phyloP scores from a whole-genome alignment of 176 grass and related monocot genomes.

The Poa pratensis region DNA sequence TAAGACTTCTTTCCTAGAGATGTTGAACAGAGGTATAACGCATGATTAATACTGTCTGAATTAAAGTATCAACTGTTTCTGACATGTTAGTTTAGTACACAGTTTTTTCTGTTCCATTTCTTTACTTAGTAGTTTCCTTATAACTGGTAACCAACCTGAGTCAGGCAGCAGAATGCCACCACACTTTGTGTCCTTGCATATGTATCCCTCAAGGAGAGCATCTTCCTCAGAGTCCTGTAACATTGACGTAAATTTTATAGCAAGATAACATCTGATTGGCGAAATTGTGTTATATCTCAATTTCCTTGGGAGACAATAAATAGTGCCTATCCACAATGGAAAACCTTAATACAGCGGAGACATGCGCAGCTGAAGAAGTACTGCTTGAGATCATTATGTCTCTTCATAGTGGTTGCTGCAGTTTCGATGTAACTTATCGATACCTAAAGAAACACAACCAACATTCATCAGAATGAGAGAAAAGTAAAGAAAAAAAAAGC shows the following conservation, averaged over 20 bases:
- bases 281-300: conserved; percentile 5
- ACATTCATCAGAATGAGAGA: conserved; percentile 34
- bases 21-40: conserved; percentile 38
- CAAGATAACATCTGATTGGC: background rate
- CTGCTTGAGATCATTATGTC: conserved; percentile 77
- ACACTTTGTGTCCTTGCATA: conserved; percentile 76
- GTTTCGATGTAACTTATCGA: conserved; percentile 98
- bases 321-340: conserved; percentile 21
- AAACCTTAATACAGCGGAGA: conserved; percentile 74
- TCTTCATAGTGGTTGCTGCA: conserved; percentile 69
- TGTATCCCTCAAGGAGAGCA: conserved; percentile 69
- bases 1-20: conserved; percentile 60
- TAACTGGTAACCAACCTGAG: conserved; percentile 51
- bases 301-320: conserved; percentile 28
- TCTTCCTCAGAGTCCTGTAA: conserved; percentile 63
- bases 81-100: conserved; percentile 1
- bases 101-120: background rate
- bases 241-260: conserved; percentile 30
- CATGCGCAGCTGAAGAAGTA: conserved; percentile 92
- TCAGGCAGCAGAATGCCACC: conserved; percentile 61
- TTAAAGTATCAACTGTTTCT: background rate
- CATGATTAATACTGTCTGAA: conserved; percentile 3
- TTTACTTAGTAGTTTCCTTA: conserved; percentile 20
- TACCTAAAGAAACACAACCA: conserved; percentile 50
- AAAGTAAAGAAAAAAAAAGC: conserved; percentile 29